Conservation (phyloP, 805 yeast genomes). For the Hanseniaspora taiwanica region DNA sequence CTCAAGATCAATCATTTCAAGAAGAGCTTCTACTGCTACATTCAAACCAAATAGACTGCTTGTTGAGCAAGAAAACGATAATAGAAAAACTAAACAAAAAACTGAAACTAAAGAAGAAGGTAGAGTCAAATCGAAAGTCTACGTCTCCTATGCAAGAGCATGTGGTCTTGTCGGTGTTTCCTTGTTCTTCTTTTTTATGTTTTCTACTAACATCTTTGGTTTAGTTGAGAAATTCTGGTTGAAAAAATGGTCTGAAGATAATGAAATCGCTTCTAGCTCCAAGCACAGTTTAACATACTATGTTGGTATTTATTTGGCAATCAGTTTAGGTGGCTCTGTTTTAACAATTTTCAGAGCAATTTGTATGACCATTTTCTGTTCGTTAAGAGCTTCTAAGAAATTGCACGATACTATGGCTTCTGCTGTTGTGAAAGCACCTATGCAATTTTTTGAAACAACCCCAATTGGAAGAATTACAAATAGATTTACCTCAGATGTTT, state of each 20-base stretch:
- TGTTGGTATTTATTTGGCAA: conserved; percentile 39
- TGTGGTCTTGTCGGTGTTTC: conserved; percentile 40
- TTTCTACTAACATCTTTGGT: conserved; percentile 25
- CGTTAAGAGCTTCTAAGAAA: conserved; percentile 41
- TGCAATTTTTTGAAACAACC: conserved; percentile 56
- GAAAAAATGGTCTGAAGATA: conserved; percentile 54
- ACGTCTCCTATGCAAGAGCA: conserved; percentile 42
- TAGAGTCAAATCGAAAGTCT: conserved; percentile 40
- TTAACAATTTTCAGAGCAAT: conserved; percentile 34
- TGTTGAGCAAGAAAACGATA: conserved; percentile 15
- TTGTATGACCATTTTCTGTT: conserved; percentile 37
- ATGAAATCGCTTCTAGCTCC: conserved; percentile 23
- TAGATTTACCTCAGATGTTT: conserved; percentile 51
- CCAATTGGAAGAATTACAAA: conserved; percentile 56
- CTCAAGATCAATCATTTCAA: conserved; percentile 12
- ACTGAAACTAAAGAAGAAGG: conserved; percentile 47
- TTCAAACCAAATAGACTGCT: conserved; percentile 30
- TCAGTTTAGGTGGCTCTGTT: conserved; percentile 41
- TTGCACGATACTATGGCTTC: conserved; percentile 46
- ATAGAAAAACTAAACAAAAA: conserved; percentile 31
- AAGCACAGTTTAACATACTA: conserved; percentile 33
- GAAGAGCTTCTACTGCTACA: conserved; percentile 56
- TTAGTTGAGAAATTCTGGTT: conserved; percentile 46
- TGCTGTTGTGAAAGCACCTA: conserved; percentile 43
- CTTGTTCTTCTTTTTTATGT: conserved; percentile 25